A percentile compares a stretch with the other conserved stretches of the same genome.
Conservation (phyloP, 2,329 filamentous ascomycete genomes). For the Hymenoscyphus occultus region DNA sequence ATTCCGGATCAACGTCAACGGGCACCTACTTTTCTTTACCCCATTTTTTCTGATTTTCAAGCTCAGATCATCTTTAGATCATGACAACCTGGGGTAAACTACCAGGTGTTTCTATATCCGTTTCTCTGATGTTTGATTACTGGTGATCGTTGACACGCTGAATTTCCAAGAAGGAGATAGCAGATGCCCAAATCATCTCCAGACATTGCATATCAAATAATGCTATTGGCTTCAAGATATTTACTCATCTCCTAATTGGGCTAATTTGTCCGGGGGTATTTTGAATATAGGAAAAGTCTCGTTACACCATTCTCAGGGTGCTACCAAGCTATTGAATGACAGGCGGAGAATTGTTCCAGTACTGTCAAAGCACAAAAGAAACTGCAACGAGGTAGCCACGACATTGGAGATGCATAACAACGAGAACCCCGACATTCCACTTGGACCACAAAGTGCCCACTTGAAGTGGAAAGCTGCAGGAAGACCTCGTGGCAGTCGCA, state of each 20-base stretch:
- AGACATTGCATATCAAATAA: neutral
- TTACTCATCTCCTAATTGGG: neutral
- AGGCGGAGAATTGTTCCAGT: slow-evolving; percentile 20
- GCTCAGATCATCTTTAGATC: neutral
- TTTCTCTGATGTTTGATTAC: neutral
- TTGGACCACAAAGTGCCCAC: slow-evolving; percentile 9
- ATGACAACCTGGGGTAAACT: neutral
- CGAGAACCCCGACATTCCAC: slow-evolving; percentile 9
- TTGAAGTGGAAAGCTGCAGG: slow-evolving; percentile 25
- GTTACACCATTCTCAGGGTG: slow-evolving; percentile 12
- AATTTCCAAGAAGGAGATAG: neutral
- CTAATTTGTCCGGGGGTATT: slow-evolving; percentile 1
- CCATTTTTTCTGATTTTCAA: neutral
- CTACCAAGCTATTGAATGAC: slow-evolving; percentile 19
- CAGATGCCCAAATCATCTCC: neutral
- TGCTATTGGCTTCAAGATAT: neutral
- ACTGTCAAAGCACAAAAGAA: slow-evolving; percentile 9
- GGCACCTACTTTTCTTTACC: neutral
- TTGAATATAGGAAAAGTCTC: neutral
- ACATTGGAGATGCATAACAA: slow-evolving; percentile 5
- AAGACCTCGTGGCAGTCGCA: slow-evolving; percentile 25
- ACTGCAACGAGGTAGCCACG: slow-evolving; percentile 16
- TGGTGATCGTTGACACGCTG: neutral
- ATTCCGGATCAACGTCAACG: neutral
- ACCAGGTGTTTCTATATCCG: neutral